phyloP scores from a whole-genome alignment of 169 alveolate genomes.

The Theileria parva region DNA sequence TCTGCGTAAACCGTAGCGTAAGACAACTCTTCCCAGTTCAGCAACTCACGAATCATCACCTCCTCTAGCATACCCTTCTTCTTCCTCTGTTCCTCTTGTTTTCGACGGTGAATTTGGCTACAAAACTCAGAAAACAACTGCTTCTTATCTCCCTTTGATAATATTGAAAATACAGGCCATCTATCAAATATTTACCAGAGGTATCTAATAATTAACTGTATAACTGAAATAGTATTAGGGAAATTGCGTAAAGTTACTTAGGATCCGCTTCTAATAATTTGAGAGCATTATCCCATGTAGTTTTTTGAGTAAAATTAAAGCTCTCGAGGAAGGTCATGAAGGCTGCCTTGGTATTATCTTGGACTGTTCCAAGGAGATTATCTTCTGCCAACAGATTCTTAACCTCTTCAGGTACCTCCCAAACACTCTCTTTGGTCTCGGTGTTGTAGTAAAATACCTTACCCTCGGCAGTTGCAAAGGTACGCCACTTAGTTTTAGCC shows the following conservation, averaged over 20 bases:
- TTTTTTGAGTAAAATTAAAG: slow-evolving; percentile 70
- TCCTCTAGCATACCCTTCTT: slow-evolving; percentile 73
- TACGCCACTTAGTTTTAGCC: slow-evolving; percentile 74
- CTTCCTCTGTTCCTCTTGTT: slow-evolving; percentile 76
- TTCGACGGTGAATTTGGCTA: slow-evolving; percentile 77
- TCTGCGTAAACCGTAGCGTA: slow-evolving; percentile 67
- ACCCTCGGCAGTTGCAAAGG: slow-evolving; percentile 81
- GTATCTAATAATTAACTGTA: background rate
- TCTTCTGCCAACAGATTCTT: slow-evolving; percentile 63
- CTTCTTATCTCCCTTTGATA: slow-evolving; percentile 81
- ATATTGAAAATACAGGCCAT: slow-evolving; percentile 70
- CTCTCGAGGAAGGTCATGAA: slow-evolving; percentile 67
- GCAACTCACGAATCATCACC: slow-evolving; percentile 64
- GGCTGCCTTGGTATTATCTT: slow-evolving; percentile 72
- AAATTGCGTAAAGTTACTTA: background rate
- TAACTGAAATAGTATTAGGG: no score
- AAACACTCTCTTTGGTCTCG: slow-evolving; percentile 75
- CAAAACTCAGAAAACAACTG: slow-evolving; percentile 80
- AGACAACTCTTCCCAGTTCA: slow-evolving; percentile 69
- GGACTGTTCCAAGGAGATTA: slow-evolving; percentile 62
- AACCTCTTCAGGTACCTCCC: slow-evolving; percentile 82
- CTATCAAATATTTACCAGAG: slow-evolving; percentile 8
- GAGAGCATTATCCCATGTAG: slow-evolving; percentile 75
- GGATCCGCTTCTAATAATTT: slow-evolving; percentile 64
- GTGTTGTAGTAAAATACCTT: slow-evolving; percentile 75